Conservation (phyloP, 1,284 basidiomycete genomes). For the Mycena citricolor region DNA sequence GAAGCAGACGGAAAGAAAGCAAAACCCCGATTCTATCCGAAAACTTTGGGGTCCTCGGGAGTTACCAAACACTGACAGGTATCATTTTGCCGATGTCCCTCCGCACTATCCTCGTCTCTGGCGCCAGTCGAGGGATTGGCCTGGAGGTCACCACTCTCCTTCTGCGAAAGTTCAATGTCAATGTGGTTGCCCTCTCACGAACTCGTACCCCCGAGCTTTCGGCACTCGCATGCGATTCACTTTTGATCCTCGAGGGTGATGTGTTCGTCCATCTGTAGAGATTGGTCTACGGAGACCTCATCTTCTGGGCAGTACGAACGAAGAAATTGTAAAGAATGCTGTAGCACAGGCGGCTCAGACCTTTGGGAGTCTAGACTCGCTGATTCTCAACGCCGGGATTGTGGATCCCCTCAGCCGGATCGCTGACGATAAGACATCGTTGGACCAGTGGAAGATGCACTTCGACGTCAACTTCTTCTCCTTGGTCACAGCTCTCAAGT, state of each 20-base stretch:
- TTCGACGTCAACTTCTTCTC: conserved; percentile 88
- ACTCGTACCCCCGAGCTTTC: conserved; percentile 62
- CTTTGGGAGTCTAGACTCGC: conserved; percentile 66
- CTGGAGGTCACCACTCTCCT: conserved; percentile 69
- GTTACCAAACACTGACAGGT: conserved; percentile 1
- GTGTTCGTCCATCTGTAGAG: conserved; percentile 49
- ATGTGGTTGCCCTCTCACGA: conserved; percentile 78
- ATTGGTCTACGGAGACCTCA: conserved; percentile 8
- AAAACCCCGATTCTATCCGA: conserved; percentile 23
- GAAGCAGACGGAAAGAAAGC: conserved; percentile 31
- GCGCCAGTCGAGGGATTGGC: conserved; percentile 86
- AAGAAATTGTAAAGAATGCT: conserved; percentile 52
- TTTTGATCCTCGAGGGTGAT: conserved; percentile 68
- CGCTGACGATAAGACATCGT: conserved; percentile 35
- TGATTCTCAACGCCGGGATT: conserved; percentile 80
- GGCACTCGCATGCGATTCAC: conserved; percentile 47
- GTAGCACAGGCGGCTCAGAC: conserved; percentile 47
- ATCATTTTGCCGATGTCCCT: conserved; percentile 4
- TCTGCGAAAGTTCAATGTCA: conserved; percentile 56
- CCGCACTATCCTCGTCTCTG: conserved; percentile 65
- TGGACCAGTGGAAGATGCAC: conserved; percentile 55
- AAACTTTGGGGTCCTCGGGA: not conserved
- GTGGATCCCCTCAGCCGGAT: conserved; percentile 53
- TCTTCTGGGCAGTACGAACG: conserved; percentile 48
- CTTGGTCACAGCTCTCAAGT: conserved; percentile 64